These are phyloP conservation scores for Colletotrichum chlorophyti DNA, from an alignment of 2,329 filamentous ascomycete genomes.

Conservation along the genomic window DNA sequence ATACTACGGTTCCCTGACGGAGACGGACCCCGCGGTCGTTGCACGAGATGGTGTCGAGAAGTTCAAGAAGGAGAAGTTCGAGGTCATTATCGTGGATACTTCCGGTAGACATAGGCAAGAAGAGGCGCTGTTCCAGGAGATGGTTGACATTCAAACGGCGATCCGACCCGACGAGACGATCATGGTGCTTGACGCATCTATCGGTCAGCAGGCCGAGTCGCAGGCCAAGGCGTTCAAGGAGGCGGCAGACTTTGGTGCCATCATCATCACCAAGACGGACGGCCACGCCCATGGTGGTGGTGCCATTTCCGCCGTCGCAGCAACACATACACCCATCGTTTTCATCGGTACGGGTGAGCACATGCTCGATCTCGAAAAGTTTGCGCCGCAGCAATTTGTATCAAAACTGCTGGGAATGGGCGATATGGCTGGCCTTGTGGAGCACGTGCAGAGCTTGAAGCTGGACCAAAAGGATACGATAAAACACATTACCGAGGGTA, in stretches of 20 bases:
- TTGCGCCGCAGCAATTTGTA: constrained; percentile 91
- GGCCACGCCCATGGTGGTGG: constrained; percentile 95
- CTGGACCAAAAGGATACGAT: constrained; percentile 98
- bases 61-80: constrained; percentile 98
- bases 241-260: constrained; percentile 94
- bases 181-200: constrained; percentile 96
- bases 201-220: constrained; percentile 93
- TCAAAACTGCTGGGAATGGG: constrained; percentile 96
- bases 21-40: constrained; percentile 93
- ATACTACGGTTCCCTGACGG: constrained; percentile 95
- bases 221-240: constrained; percentile 98
- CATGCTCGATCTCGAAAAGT: constrained; percentile 92
- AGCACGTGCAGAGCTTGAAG: constrained; percentile 95
- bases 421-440: constrained; percentile 92
- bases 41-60: constrained; percentile 96
- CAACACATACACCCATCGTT: constrained; percentile 95
- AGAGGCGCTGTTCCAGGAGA: constrained; percentile 93
- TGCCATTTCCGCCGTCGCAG: constrained; percentile 95
- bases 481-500: constrained; percentile 97
- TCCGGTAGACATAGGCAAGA: constrained; percentile 95
- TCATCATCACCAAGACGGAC: constrained; percentile 99
- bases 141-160: constrained; percentile 94
- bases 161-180: constrained; percentile 95
- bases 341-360: constrained; percentile 98
- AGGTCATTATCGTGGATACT: constrained; percentile 98